Percentiles rank a stretch among this genome's conserved stretches.
These are phyloP conservation scores for Arthrobotrys sinensis DNA, from an alignment of 2,329 filamentous ascomycete genomes.

Conservation along the genomic window DNA sequence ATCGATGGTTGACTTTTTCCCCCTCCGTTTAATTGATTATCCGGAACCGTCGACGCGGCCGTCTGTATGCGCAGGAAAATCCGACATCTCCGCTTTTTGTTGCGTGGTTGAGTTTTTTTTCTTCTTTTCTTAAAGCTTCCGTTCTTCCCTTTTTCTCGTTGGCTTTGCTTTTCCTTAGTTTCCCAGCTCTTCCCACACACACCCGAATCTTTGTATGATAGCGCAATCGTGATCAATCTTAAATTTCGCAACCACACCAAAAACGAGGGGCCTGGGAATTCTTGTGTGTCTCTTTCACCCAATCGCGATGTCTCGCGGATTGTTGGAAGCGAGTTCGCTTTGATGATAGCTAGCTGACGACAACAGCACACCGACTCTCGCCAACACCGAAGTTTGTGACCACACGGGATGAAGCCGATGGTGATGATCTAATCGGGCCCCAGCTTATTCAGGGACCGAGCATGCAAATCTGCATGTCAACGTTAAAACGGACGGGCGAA, in stretches of 20 bases:
- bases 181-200: conserved; percentile 11
- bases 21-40: conserved; percentile 32
- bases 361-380: conserved; percentile 14
- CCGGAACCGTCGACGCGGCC: conserved; percentile 43
- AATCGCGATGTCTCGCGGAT: conserved; percentile 29
- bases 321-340: conserved; percentile 28
- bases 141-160: neutral
- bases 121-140: conserved; percentile 1
- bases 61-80: conserved; percentile 41
- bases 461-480: conserved; percentile 55
- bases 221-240: conserved; percentile 57
- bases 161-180: conserved; percentile 17
- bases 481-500: conserved; percentile 37
- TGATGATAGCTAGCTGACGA: neutral
- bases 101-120: conserved; percentile 12
- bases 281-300: neutral
- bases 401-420: conserved; percentile 18
- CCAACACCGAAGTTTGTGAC: neutral
- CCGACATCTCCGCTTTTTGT: conserved; percentile 42
- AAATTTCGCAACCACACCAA: conserved; percentile 58
- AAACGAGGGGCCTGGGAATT: conserved; percentile 3
- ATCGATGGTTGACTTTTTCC: conserved; percentile 24
- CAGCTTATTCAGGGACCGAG: conserved; percentile 39
- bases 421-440: conserved; percentile 19
- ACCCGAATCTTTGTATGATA: conserved; percentile 43